These are phyloP conservation scores for Leccinum fallax DNA, from an alignment of 1,284 basidiomycete species.

Conservation along the genomic window DNA sequence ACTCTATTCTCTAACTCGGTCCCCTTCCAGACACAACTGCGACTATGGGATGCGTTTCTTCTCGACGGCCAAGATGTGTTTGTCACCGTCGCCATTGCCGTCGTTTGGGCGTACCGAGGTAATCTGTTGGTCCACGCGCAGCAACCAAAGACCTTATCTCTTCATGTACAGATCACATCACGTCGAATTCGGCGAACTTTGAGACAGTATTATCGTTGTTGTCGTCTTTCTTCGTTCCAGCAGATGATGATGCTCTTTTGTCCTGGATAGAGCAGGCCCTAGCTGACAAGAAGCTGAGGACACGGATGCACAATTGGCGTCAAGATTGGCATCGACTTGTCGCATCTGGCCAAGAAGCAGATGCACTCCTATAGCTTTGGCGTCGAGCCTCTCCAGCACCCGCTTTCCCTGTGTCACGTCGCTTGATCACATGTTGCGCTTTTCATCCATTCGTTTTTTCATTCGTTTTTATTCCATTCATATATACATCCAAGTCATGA, in stretches of 20 bases:
- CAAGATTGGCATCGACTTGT: slow-evolving; percentile 74
- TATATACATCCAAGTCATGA: slow-evolving; percentile 26
- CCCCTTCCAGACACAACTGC: slow-evolving; percentile 93
- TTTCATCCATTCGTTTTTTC: neutral
- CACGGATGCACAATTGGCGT: slow-evolving; percentile 73
- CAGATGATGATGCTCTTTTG: slow-evolving; percentile 82
- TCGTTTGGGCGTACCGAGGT: slow-evolving; percentile 91
- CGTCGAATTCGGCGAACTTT: slow-evolving; percentile 78
- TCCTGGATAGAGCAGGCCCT: slow-evolving; percentile 80
- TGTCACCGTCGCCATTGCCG: slow-evolving; percentile 80
- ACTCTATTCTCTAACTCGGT: slow-evolving; percentile 94
- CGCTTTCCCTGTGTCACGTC: slow-evolving; percentile 8
- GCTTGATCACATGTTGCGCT: slow-evolving; percentile 8
- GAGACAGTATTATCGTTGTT: slow-evolving; percentile 88
- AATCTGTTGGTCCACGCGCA: slow-evolving; percentile 21
- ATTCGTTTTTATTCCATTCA: slow-evolving; percentile 29
- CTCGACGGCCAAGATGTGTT: slow-evolving; percentile 91
- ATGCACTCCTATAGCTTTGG: slow-evolving; percentile 58
- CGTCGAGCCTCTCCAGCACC: neutral
- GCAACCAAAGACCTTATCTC: slow-evolving; percentile 6
- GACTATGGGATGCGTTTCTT: slow-evolving; percentile 94
- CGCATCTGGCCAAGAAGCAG: slow-evolving; percentile 60
- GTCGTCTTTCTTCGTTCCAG: slow-evolving; percentile 90
- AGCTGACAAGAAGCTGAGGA: slow-evolving; percentile 66
- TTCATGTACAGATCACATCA: slow-evolving; percentile 69